These are phyloP conservation scores for Penicillium sp. DNA, from an alignment of 2,329 filamentous ascomycete species.

Conservation along the genomic window DNA sequence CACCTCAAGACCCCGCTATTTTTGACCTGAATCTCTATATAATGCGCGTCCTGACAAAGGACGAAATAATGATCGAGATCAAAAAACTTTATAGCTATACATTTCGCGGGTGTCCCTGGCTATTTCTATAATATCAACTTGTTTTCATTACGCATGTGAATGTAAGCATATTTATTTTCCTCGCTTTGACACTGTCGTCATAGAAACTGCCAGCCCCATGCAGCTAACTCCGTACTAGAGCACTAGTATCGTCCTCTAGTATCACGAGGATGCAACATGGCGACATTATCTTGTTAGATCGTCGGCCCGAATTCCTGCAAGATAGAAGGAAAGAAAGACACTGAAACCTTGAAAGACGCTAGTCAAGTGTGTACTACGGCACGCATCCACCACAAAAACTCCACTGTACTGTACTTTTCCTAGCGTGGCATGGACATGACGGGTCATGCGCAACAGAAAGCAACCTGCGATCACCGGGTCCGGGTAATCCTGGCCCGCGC, in stretches of 20 bases:
- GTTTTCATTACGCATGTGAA: neutral
- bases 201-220: neutral
- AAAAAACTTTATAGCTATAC: neutral
- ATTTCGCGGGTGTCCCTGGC: neutral
- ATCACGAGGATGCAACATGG: conserved; percentile 6
- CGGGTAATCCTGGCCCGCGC: conserved; percentile 6
- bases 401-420: neutral
- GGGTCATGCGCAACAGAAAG: conserved; percentile 3
- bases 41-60: neutral
- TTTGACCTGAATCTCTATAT: neutral
- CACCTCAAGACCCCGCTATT: neutral
- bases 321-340: neutral
- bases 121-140: neutral
- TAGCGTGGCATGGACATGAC: neutral
- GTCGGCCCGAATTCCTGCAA: neutral
- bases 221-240: neutral
- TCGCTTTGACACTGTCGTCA: neutral
- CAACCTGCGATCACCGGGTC: conserved; percentile 1
- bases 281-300: neutral
- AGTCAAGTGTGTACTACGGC: neutral
- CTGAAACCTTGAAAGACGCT: neutral
- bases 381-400: neutral
- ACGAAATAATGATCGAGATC: neutral
- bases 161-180: neutral
- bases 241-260: neutral